Evolutionary conservation across 2,329 filamentous ascomycete species (phyloP), one percentile per base, ranked within the genome.

Genomic region (Claviceps sorghi): DNA sequence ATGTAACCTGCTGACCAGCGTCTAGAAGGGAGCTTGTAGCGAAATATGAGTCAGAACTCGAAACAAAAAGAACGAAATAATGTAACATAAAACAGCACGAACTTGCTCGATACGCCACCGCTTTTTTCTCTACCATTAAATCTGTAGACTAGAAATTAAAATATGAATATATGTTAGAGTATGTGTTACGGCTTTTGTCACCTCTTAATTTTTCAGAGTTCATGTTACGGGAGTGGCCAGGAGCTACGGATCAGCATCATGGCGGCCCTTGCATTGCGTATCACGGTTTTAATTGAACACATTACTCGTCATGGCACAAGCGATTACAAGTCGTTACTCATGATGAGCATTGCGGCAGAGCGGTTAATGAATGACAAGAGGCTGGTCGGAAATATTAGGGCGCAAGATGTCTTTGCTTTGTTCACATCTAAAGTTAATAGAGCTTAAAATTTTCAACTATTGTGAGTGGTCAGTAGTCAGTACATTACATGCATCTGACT

Each of bases 11-110:
- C 50, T 54, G 48, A 52, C 19, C 11, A 21, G 19, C n/a, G 1
- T n/a, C 51, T 53, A 80, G 77, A 62, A 81, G 77, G 65, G 78
- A 81, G 59, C 67, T 81, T 52, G 58, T 80, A 40, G 75, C 76
- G 60, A 79, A 79, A 66, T 72, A 81, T 64, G 63, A 79, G 65
- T 75, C 77, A 58, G 78, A 81, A 65, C 67, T 79, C 13, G 76
- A 78, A 54, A 72, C 71, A 26, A 80, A 79, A 70, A 67, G 75
- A 54, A 74, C 69, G 29, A 78, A 79, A 60, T 78, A 74, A 49
- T 29, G 10, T 5, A 32, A 34, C 4, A 1, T 22, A 13, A 10
- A 29, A 43, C 6, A 34, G 30, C 2, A 19, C 29, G 19, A 34
- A 13, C 21, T 32, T 41, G 11, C 9, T 32, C 44, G n/a, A 15